Conservation (phyloP, 805 yeast genomes). For the Ogataea angusta region DNA sequence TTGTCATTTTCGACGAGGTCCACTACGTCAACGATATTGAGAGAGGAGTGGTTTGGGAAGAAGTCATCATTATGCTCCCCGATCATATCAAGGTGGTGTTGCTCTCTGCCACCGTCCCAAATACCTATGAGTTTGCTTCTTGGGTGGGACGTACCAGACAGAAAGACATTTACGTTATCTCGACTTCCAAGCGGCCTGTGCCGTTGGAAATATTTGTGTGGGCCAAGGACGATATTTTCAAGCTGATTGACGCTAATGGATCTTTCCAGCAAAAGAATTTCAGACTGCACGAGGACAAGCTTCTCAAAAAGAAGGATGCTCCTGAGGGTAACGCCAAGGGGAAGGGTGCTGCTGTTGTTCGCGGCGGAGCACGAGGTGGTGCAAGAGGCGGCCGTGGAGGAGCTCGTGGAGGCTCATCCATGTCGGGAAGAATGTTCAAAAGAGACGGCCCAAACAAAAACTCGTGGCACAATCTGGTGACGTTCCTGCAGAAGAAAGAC, state of each 20-base stretch:
- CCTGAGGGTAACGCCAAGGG: constrained; percentile 17
- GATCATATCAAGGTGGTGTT: constrained; percentile 91
- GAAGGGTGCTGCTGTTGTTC: constrained; percentile 32
- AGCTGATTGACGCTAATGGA: constrained; percentile 72
- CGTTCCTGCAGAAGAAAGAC: constrained; percentile 59
- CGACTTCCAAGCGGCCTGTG: constrained; percentile 95
- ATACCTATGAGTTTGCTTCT: constrained; percentile 93
- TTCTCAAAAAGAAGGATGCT: constrained; percentile 34
- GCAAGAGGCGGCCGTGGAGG: constrained; percentile 29
- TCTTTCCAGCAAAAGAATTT: constrained; percentile 66
- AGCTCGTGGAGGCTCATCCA: constrained; percentile 22
- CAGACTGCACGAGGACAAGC: constrained; percentile 51
- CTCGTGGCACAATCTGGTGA: constrained; percentile 73
- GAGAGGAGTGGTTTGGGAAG: constrained; percentile 99
- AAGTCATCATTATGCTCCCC: constrained; percentile 95
- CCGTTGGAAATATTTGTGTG: constrained; percentile 85
- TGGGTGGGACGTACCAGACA: constrained; percentile 99
- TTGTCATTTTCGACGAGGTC: constrained; percentile 96
- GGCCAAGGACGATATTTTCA: constrained; percentile 72
- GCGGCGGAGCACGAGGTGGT: constrained; percentile 34
- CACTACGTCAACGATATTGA: constrained; percentile 96
- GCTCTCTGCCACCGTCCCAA: constrained; percentile 97
- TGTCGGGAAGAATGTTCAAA: constrained; percentile 35
- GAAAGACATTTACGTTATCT: constrained; percentile 92
- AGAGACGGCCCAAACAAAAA: constrained; percentile 73